Evolutionary conservation across 2,329 filamentous ascomycete genomes (phyloP).

Genomic region (Neonectria neomacrospora): DNA sequence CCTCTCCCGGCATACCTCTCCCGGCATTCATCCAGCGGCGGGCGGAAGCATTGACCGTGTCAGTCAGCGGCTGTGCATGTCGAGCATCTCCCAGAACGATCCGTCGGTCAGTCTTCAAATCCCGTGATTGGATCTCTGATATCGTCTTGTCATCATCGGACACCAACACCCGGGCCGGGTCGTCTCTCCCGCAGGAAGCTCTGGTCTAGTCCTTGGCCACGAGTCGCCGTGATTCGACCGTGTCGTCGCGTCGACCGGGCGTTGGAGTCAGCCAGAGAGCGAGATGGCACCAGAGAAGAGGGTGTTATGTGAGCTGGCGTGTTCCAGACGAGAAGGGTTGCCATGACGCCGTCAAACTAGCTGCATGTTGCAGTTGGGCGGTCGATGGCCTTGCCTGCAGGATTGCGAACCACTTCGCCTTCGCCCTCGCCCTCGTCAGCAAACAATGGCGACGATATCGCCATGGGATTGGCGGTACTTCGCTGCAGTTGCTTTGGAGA

Average conservation of each 20-base stretch:
- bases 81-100: neutral
- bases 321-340: neutral
- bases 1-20: neutral
- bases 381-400: neutral
- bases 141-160: neutral
- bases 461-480: neutral
- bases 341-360: neutral
- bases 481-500: neutral
- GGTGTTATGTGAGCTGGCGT: constrained; percentile 5
- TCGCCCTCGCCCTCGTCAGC: too few relatives aligned
- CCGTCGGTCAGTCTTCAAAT: neutral
- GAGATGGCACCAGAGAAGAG: neutral
- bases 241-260: neutral
- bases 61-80: neutral
- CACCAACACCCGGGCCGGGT: neutral
- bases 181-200: neutral
- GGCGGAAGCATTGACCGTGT: neutral
- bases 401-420: constrained; percentile 12
- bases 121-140: neutral
- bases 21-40: neutral
- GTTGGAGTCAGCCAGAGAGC: neutral
- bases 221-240: neutral
- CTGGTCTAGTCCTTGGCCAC: neutral
- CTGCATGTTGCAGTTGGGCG: neutral
- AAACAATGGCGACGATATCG: neutral